Base-by-base conservation (phyloP, 345 rosid species). In the Luvunga scandens region DNA sequence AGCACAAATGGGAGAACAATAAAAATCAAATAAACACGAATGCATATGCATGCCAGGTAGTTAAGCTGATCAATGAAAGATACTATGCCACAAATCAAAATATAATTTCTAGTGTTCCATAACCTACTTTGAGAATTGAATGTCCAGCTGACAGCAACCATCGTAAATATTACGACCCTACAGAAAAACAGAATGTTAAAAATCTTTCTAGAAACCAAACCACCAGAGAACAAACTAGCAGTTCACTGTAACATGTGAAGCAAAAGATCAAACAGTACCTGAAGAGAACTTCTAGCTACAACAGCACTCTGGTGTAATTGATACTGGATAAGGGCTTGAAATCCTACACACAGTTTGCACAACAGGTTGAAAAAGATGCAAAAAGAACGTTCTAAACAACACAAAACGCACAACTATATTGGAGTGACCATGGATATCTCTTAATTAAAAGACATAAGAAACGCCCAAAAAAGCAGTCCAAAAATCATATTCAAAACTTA, bases 151-250 rank as follows among this genome's bases (percentile, higher is more conserved):
- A 79, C 98, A 96, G 87, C 99, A 91, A 31, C 99, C 97, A 77
- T 96, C 99, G 79, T 96, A 96, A 68, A 96, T 96, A 85, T 96
- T 96, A 55, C 98, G 97, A 48, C 97, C 99, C 99, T 93, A 79
- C 59, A 79, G 83, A 78, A 70, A 25, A 75, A 63, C 27, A 45
- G 74, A 53, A 71, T n/a, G 28, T 66, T 61, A 60, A 65, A 59
- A 27, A 30, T 61, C 72, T 27, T 56, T 16, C 39, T 14, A 57
- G 55, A 82, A 81, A 74, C 12, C 42, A 78, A 82, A 73, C 66
- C 62, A 59, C 30, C 24, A 33, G 8, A 34, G 73, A 73, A 64
- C 21, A 64, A 66, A 62, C 30, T 55, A 53, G 10, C 21, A 66
- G 33, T 66, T 70, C 31, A 77, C 45, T 61, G 76, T 71, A 73